Percentiles rank a stretch among this genome's conserved stretches.
These are phyloP conservation scores for Allomyces arbusculus DNA, from an alignment of 192 early-diverging fungal genomes.

Conservation along the genomic window DNA sequence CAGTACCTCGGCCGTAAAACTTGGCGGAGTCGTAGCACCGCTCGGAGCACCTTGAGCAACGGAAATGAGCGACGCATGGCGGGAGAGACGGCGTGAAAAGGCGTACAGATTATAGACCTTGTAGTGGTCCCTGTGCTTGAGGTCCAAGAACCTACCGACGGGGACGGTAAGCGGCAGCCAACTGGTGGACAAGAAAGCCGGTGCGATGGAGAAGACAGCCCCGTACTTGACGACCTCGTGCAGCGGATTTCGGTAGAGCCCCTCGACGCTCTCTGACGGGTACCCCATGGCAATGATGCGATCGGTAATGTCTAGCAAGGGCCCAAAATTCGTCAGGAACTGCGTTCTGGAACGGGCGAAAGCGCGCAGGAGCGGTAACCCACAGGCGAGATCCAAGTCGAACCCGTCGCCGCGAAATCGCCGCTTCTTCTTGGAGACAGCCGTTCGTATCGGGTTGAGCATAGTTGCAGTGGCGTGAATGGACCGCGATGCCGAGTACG, in stretches of 20 bases:
- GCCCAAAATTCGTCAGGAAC: neutral
- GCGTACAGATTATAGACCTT: slow-evolving; percentile 43
- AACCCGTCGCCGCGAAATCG: slow-evolving; percentile 15
- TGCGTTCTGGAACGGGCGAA: neutral
- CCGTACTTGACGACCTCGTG: slow-evolving; percentile 29
- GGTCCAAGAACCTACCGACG: slow-evolving; percentile 25
- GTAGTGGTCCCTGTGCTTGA: slow-evolving; percentile 20
- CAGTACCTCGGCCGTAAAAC: slow-evolving; percentile 22
- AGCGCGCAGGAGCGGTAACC: neutral
- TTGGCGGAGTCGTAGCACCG: slow-evolving; percentile 18
- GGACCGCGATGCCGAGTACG: too few species aligned
- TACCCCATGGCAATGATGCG: slow-evolving; percentile 34
- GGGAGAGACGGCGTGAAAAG: neutral
- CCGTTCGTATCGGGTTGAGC: neutral
- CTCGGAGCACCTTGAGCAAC: slow-evolving; percentile 25
- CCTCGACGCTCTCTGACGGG: slow-evolving; percentile 26
- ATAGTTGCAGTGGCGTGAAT: neutral
- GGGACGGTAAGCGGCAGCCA: neutral
- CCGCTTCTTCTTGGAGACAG: neutral
- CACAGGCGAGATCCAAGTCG: slow-evolving; percentile 24
- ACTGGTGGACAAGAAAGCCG: neutral
- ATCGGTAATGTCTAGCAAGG: slow-evolving; percentile 21
- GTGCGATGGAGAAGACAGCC: neutral
- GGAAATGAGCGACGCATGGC: neutral
- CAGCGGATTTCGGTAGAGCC: slow-evolving; percentile 31